Base-by-base conservation (phyloP, 169 alveolate genomes). In the Eimeria acervulina region DNA sequence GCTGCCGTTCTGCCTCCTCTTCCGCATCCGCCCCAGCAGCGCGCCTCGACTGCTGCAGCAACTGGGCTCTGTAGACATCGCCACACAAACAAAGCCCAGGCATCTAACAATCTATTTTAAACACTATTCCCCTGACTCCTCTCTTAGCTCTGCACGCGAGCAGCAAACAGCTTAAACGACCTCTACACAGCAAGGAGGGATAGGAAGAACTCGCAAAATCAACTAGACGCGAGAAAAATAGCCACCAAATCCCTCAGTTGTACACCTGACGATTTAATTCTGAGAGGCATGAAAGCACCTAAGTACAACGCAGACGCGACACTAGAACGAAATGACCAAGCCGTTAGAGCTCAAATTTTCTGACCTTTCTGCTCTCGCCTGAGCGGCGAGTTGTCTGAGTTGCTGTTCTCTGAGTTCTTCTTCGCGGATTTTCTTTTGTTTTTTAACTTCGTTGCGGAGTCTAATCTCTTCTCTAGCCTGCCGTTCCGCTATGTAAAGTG, bases 391-490 rank as follows among this genome's bases (percentile, higher is more conserved):
- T 96, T 97, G 98, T 85, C 98, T 97, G 94, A 98, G 97, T 96
- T 97, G 98, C 97, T 97, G 98, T 97, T 99, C 99, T 90, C 98
- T 96, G 90, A 97, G 97, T 99, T 97, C 98, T 95, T 98, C 99
- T 94, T 95, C 98, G 98, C 91, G 95, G 87, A 94, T 97, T 97
- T 96, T 96, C 96, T 68, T 97, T 96, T 94, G 97, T 95, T 95
- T 97, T 97, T 83, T 97, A 59, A 99, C 96, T 91, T 98, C 99
- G 93, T 98, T 99, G 84, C 99, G 97, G 91, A 99, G 99, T 89
- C 99, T 98, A 36, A 99, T 98, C 97, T 99, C 99, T 96, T 99
- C 99, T 70, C 99, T 98, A 0, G 99, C 99, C 90, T 99, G 98
- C 80, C 99, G 98, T 97, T 99, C 99, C 19, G 99, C 99, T 2